Evolutionary conservation across 108 stramenopile genomes (phyloP).

Genomic region (Phaeodactylum tricornutum): DNA sequence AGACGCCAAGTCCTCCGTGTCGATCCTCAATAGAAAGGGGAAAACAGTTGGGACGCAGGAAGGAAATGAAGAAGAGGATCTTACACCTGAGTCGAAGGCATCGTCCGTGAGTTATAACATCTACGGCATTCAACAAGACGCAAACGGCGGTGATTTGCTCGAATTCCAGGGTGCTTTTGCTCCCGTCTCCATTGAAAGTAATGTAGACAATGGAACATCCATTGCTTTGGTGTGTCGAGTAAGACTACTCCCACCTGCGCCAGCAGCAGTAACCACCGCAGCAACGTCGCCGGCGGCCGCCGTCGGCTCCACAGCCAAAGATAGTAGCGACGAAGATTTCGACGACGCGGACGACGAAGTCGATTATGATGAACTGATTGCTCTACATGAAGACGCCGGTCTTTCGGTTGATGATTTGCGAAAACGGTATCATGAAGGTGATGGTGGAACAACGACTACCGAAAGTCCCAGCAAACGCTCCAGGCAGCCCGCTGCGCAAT

Average conservation of each 20-base stretch:
- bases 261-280: conserved; percentile 1
- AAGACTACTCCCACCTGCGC: neutral
- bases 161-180: conserved; percentile 2
- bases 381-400: conserved; percentile 22
- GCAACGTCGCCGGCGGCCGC: conserved; percentile 2
- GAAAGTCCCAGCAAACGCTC: neutral
- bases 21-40: neutral
- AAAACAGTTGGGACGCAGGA: too few species aligned
- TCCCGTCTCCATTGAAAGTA: neutral
- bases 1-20: neutral
- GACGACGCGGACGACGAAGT: conserved; percentile 20
- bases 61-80: conserved; percentile 1
- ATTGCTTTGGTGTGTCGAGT: conserved; percentile 6
- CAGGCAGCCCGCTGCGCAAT: neutral
- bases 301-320: conserved; percentile 4
- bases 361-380: conserved; percentile 24
- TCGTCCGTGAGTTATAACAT: conserved; percentile 1
- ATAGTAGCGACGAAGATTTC: conserved; percentile 7
- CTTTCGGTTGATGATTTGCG: conserved; percentile 12
- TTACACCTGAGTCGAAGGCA: neutral
- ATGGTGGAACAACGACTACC: neutral
- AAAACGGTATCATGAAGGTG: conserved; percentile 4
- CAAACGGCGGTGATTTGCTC: conserved; percentile 2
- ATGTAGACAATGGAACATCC: too few species aligned
- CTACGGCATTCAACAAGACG: conserved; percentile 3